Conservation (phyloP, 1,139 yeast species). For the Geotrichum armillariae region DNA sequence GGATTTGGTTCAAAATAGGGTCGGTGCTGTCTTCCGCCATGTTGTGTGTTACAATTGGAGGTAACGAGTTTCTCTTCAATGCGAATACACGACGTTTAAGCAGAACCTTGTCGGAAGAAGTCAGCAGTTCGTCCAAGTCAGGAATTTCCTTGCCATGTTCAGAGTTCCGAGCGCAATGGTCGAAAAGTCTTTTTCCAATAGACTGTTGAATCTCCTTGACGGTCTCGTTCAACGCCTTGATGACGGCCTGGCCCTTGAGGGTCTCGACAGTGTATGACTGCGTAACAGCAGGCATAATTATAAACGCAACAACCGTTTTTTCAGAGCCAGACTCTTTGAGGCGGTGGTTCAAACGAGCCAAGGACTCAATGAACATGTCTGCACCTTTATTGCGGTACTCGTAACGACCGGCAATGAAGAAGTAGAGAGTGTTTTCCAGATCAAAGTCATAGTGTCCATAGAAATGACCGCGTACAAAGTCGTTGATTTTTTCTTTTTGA, state of each 20-base stretch:
- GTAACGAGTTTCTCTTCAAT: constrained; percentile 80
- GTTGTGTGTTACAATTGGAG: constrained; percentile 98
- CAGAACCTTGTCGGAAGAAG: constrained; percentile 84
- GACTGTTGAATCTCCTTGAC: constrained; percentile 85
- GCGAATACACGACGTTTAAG: constrained; percentile 93
- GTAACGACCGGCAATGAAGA: constrained; percentile 96
- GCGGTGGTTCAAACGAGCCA: constrained; percentile 87
- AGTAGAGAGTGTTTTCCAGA: constrained; percentile 87
- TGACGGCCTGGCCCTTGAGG: constrained; percentile 93
- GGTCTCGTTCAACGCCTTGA: constrained; percentile 85
- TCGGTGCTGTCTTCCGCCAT: constrained; percentile 91
- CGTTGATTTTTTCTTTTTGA: constrained; percentile 88
- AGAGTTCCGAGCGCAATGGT: constrained; percentile 83
- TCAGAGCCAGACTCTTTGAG: constrained; percentile 80
- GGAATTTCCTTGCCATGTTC: constrained; percentile 60
- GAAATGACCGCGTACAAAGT: constrained; percentile 94
- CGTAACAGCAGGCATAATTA: constrained; percentile 96
- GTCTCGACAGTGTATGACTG: constrained; percentile 95
- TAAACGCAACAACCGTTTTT: constrained; percentile 95
- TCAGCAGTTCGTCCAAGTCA: constrained; percentile 74
- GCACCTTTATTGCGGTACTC: constrained; percentile 97
- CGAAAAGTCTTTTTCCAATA: constrained; percentile 86
- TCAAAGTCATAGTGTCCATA: constrained; percentile 96
- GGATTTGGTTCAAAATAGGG: constrained; percentile 87
- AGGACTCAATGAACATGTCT: constrained; percentile 88